Base-by-base conservation (phyloP, 768 basidiomycete genomes). In the Agrocybe pediades region DNA sequence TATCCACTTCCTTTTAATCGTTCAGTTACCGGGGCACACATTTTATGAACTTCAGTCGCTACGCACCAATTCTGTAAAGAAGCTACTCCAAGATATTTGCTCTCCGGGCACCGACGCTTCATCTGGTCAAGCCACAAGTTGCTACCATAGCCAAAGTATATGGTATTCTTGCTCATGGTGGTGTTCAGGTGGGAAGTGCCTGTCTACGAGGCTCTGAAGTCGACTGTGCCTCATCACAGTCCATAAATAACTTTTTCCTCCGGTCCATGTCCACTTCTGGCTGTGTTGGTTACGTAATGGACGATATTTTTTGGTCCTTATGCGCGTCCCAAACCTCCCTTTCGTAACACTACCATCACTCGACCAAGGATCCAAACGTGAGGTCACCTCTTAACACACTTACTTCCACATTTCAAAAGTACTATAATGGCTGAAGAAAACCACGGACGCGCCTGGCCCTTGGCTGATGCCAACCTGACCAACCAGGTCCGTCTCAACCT, bases 321-420 rank as follows among this genome's bases (percentile, higher is more conserved):
- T 40, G 36, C 47, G 40, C 39, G 42, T 27, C 36, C 19, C 26
- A 20, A 27, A 23, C 46, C 20, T 41, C n/a, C 36, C 29, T 51
- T 43, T 51, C 46, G 47, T 49, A 39, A 60, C 53, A 57, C 53
- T 48, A 51, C 59, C 54, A 60, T 49, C 57, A 65, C 51, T 71
- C 68, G 90, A 90, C 90, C 90, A 89, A 90, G 90, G 90, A 92
- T 92, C 90, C n/a, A 76, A 71, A 75, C 81, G 90, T 92, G 90
- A 91, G 89, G 90, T 92, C 90, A 75, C 62, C 60, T 52, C 49
- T 61, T 59, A 49, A 50, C 33, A 49, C 24, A 27, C 41, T 53
- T 47, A 49, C 42, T 29, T 49, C 49, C 42, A 36, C 49, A 39
- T 30, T 15, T 41, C 20, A 45, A 44, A 52, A 57, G n/a, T n/a